phyloP scores from a whole-genome alignment of 2,329 filamentous ascomycete species.

The Grosmannia huntii region DNA sequence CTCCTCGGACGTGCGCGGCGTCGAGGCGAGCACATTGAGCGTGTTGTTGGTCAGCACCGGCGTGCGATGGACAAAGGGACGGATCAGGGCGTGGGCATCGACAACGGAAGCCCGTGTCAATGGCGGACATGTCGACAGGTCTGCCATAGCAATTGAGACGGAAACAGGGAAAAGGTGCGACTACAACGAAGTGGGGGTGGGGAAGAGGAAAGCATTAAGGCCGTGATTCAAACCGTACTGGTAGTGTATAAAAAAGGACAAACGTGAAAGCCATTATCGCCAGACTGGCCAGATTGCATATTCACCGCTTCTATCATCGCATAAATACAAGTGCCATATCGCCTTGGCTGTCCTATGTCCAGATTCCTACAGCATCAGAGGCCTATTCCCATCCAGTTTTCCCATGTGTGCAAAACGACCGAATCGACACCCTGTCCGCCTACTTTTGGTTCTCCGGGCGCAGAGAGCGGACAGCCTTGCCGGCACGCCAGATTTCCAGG shows the following conservation, averaged over 20 bases:
- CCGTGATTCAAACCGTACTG: no score
- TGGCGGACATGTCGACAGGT: constrained; percentile 41
- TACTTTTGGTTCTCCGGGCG: constrained; percentile 81
- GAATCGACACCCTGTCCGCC: constrained; percentile 12
- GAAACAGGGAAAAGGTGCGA: neutral
- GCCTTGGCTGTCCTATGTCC: neutral
- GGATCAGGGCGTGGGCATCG: constrained; percentile 60
- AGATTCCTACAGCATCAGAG: neutral
- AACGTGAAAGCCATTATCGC: neutral
- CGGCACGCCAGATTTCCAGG: constrained; percentile 97
- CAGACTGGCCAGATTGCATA: neutral
- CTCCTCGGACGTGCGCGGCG: constrained; percentile 36
- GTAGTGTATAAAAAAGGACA: neutral
- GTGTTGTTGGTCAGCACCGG: constrained; percentile 71
- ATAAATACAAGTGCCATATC: neutral
- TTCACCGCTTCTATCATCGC: neutral
- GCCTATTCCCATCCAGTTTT: neutral
- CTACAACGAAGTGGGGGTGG: neutral
- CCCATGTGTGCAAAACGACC: neutral
- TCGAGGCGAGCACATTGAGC: constrained; percentile 62
- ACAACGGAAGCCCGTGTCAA: constrained; percentile 62
- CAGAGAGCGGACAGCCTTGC: constrained; percentile 88
- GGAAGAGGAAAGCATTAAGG: neutral
- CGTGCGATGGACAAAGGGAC: constrained; percentile 66
- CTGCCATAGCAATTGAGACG: constrained; percentile 30